Percentiles rank a stretch among this genome's conserved stretches.
Evolutionary conservation across 805 yeast species (phyloP).

Genomic region (Wickerhamiella vanderwaltii): DNA sequence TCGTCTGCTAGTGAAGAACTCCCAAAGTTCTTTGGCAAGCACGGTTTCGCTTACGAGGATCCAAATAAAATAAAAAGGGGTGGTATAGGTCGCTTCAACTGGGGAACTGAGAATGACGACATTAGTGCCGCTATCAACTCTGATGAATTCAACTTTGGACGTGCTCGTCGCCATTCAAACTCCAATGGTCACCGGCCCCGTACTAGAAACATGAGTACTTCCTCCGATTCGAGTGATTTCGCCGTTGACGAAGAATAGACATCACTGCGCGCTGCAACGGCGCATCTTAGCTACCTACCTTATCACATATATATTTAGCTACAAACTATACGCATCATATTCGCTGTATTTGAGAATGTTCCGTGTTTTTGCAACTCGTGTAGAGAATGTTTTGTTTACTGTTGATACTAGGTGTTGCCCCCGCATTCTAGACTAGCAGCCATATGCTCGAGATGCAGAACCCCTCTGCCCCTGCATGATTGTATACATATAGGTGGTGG

Average conservation of each 20-base stretch:
- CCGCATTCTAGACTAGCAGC: too few species aligned
- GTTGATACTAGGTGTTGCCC: too few species aligned
- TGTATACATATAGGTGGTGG: too few species aligned
- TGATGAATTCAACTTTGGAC: conserved; percentile 38
- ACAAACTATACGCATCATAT: too few species aligned
- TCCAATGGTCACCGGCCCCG: conserved; percentile 16
- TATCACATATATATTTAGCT: too few species aligned
- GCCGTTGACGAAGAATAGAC: background rate
- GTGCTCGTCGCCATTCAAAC: conserved; percentile 29
- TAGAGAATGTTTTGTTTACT: too few species aligned
- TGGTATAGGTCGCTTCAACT: conserved; percentile 78
- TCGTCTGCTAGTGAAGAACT: conserved; percentile 41
- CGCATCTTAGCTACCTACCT: too few species aligned
- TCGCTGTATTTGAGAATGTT: too few species aligned
- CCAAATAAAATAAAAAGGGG: conserved; percentile 70
- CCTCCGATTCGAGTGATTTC: conserved; percentile 4
- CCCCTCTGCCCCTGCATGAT: too few species aligned
- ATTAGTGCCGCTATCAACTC: conserved; percentile 46
- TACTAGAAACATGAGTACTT: background rate
- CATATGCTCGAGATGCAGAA: too few species aligned
- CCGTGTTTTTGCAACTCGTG: too few species aligned
- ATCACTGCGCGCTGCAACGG: too few species aligned
- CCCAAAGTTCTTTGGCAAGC: conserved; percentile 68
- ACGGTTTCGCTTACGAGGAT: conserved; percentile 53
- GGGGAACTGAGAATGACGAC: conserved; percentile 71